Base-by-base conservation (phyloP, 257 asterid species). In the Gentiana dahurica region DNA sequence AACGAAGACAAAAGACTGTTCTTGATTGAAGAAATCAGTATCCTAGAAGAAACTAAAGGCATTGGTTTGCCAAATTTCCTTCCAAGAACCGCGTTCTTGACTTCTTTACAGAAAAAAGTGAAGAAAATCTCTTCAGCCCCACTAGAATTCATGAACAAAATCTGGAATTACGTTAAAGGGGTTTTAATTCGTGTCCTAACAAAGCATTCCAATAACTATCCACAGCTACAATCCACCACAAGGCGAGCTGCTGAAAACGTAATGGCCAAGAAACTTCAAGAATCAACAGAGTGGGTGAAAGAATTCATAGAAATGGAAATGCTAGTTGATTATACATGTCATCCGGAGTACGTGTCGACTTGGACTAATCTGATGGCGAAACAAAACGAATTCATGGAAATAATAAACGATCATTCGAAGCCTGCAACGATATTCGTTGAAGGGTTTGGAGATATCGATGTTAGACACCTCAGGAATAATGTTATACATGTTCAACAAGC, bases 201-300 rank as follows among this genome's bases (percentile, higher is more conserved):
- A 12, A 59, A 57, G 24, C 69, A 65, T 34, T n/a, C 33, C 2
- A 63, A 50, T 1, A 34, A 65, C 35, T 65, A 37, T 33, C 63
- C 69, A 1, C 64, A 57, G 15, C 54, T 65, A 0, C 69, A 65
- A 2, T 10, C 64, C 0, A 38, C 13, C 24, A 50, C 51, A 6
- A 34, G 63, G 13, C 39, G 53, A 8, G 64, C 63, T 5, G 39
- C 64, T 0, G 32, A 49, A 2, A 39, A 39, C 34, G 37, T 74
- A 0, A 56, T 78, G 1, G 63, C 63, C 0, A 60, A 61, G 33
- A 71, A 55, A 53, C 65, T 47, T 37, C 39, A 65, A 46, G 56
- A 71, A 8, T 78, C 76, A 0, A 7, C 58, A 3, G 61, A 64
- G 2, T 71, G 79, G 80, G 73, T 65, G 1, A 5, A 3, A 10